phyloP scores from a whole-genome alignment of 768 basidiomycete species.

The Rhodotorula toruloides region DNA sequence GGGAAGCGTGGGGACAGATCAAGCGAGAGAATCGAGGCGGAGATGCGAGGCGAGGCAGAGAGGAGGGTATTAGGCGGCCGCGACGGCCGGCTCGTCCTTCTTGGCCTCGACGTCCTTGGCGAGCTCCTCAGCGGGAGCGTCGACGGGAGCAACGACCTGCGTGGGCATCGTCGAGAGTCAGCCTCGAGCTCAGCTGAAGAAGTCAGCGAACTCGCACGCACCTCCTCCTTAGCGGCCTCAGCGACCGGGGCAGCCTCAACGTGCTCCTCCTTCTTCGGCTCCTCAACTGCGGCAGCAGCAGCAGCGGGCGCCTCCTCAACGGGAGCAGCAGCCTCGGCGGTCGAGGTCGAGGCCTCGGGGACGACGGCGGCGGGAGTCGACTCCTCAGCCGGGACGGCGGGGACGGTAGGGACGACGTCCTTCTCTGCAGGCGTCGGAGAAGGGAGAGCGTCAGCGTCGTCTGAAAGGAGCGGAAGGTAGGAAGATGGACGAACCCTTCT shows the following conservation, averaged over 20 bases:
- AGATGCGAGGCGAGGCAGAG: too few species aligned
- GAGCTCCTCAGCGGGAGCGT: slow-evolving; percentile 26
- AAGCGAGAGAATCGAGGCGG: too few species aligned
- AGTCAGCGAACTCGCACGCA: not conserved
- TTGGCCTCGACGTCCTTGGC: slow-evolving; percentile 20
- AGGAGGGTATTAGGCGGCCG: slow-evolving; percentile 1
- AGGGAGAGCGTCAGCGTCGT: not conserved
- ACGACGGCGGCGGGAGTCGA: not conserved
- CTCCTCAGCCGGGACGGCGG: not conserved
- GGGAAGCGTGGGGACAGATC: not conserved
- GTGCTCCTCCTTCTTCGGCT: not conserved
- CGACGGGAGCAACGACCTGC: slow-evolving; percentile 24
- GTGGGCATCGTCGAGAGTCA: not conserved
- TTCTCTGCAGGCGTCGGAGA: slow-evolving; percentile 9
- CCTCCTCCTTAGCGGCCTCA: not conserved
- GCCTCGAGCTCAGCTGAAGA: not conserved
- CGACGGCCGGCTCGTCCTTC: slow-evolving; percentile 8
- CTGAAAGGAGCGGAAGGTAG: not conserved
- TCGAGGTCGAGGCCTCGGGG: not conserved
- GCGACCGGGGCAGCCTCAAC: not conserved
- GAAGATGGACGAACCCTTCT: slow-evolving; percentile 9
- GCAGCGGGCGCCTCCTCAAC: not conserved
- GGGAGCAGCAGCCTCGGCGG: not conserved
- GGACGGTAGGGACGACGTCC: slow-evolving; percentile 12
- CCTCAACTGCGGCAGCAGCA: not conserved